phyloP scores from a whole-genome alignment of 305 asterid genomes.

The Fraxinus sp. region DNA sequence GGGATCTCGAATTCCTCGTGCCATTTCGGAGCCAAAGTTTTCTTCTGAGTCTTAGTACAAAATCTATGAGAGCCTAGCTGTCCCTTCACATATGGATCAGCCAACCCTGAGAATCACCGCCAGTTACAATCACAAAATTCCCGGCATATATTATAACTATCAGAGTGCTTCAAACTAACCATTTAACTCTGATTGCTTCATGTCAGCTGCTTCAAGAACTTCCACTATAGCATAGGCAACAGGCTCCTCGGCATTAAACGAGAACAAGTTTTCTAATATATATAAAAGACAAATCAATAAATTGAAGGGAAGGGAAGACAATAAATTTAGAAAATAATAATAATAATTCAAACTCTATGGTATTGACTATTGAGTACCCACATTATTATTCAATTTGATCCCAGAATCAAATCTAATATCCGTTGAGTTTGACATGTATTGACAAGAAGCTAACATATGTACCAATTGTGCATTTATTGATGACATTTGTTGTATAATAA shows the following conservation, averaged over 20 bases:
- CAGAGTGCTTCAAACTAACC: conserved; percentile 44
- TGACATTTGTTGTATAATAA: neutral
- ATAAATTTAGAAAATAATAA: neutral
- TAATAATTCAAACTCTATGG: neutral
- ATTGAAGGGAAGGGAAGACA: conserved; percentile 9
- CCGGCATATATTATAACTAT: neutral
- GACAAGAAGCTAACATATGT: neutral
- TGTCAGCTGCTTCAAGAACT: conserved; percentile 86
- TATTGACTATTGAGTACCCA: neutral
- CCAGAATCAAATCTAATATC: neutral
- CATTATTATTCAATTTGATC: neutral
- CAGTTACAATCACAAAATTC: conserved; percentile 18
- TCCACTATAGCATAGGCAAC: conserved; percentile 75
- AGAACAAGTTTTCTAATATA: conserved; percentile 66
- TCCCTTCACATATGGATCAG: conserved; percentile 92
- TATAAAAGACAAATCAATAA: neutral
- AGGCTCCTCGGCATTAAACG: conserved; percentile 74
- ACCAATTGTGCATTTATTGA: neutral
- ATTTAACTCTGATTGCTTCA: conserved; percentile 87
- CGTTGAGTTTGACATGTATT: neutral
- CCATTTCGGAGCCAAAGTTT: conserved; percentile 85
- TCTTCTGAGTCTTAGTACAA: conserved; percentile 71
- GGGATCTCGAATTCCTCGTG: conserved; percentile 92
- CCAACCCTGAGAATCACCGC: conserved; percentile 65
- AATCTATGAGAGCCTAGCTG: conserved; percentile 78